These are phyloP conservation scores for Pholiota molesta DNA, from an alignment of 768 basidiomycete genomes.

Conservation along the genomic window DNA sequence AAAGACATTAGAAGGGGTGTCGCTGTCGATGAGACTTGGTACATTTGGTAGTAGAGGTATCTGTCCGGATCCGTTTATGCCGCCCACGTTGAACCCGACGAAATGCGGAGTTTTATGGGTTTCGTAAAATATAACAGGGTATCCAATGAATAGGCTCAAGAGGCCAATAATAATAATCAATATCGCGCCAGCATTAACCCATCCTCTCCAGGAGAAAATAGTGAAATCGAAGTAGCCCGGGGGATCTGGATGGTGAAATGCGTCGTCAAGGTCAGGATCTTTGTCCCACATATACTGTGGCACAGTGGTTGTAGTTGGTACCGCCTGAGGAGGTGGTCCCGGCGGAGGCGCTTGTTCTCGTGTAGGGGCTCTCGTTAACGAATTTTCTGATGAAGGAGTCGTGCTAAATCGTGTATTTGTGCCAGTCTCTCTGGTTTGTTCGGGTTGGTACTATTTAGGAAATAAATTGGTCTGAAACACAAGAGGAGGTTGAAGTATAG, in stretches of 20 bases:
- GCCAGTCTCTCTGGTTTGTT: slow-evolving; percentile 40
- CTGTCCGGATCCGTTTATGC: slow-evolving; percentile 86
- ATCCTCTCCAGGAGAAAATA: slow-evolving; percentile 81
- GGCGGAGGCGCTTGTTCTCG: slow-evolving; percentile 31
- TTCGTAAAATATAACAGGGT: slow-evolving; percentile 75
- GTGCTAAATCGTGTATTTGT: slow-evolving; percentile 58
- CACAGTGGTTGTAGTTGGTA: slow-evolving; percentile 59
- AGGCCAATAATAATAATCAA: slow-evolving; percentile 68
- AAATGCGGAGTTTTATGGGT: slow-evolving; percentile 33
- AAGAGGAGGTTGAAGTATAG: slow-evolving; percentile 2
- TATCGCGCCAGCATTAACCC: slow-evolving; percentile 78
- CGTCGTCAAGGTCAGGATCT: slow-evolving; percentile 89
- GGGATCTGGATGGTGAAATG: slow-evolving; percentile 86
- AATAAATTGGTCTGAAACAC: slow-evolving; percentile 1
- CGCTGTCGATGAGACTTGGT: slow-evolving; percentile 72
- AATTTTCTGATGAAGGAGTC: slow-evolving; percentile 42
- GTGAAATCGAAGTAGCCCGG: slow-evolving; percentile 68
- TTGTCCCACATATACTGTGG: slow-evolving; percentile 80
- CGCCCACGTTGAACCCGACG: slow-evolving; percentile 84
- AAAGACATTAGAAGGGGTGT: slow-evolving; percentile 63
- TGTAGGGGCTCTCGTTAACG: slow-evolving; percentile 28
- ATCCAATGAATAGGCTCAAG: slow-evolving; percentile 83
- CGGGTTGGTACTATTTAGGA: slow-evolving; percentile 57
- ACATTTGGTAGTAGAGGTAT: slow-evolving; percentile 75
- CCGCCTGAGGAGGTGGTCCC: slow-evolving; percentile 25